Evolutionary conservation across 352 stramenopile genomes (phyloP), one percentile per base, ranked within the genome.

Genomic region (Saprolegnia diclina): DNA sequence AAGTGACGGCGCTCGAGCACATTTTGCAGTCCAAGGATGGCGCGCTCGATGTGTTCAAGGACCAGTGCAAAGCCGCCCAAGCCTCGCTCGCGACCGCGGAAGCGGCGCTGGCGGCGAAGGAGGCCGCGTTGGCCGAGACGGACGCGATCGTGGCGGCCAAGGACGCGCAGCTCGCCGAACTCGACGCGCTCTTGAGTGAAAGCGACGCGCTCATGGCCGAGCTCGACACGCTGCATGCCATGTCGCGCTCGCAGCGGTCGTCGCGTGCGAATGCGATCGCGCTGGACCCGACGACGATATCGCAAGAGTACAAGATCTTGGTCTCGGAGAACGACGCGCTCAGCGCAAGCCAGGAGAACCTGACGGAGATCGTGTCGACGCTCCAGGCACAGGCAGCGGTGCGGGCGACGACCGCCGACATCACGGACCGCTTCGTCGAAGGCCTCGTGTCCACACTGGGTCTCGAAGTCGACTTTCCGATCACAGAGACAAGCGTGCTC

Each of bases 301-400:
- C 63, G n/a, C 42, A 69, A 29, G 63, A 69, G n/a, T 59, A 63
- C 26, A 52, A 52, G 16, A 19, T 69, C 44, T 21, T 69, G 13
- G 2, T 69, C 14, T 59, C 63, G 11, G 63, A 69, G n/a, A 63
- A 59, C 24, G 63, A 69, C 11, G 42, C 46, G 22, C 50, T 69
- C n/a, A 22, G 32, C 11, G 21, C 61, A 11, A 45, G 50, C 16
- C 63, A 63, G 54, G 63, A 69, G 18, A 69, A 69, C 63, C 53
- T 69, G 29, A 69, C 46, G 18, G 48, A 40, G 35, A 35, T 42
- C 24, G 24, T 59, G 24, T 16, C 13, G 13, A 14, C 16, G 35
- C 24, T 40, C 35, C 13, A 59, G 35, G 24, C 24, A 9, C 24
- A 59, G 16, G 35, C 35, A 21, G 52, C 52, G 16, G n/a, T 9